Conservation (phyloP, 106 monocot species). For the Dendrobium officinale region DNA sequence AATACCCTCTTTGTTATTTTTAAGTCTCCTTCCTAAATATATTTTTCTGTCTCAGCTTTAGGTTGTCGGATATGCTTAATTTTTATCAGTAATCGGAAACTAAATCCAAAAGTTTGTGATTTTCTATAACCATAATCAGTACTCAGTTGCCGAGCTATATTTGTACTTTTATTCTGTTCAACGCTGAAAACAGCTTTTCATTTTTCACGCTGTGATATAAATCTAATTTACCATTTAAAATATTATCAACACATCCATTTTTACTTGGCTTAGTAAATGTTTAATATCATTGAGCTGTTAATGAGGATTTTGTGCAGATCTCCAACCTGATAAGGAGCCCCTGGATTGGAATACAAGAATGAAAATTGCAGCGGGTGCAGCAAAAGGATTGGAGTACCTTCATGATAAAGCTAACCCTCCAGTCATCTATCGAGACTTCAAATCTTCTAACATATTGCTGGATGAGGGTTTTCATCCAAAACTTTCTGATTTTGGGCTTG, state of each 20-base stretch:
- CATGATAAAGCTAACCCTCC: conserved; percentile 70
- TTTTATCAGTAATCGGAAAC: neutral
- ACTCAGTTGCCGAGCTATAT: neutral
- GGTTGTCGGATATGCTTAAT: neutral
- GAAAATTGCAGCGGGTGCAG: conserved; percentile 81
- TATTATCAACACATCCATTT: neutral
- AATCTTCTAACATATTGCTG: conserved; percentile 66
- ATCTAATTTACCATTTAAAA: neutral
- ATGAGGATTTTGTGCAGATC: conserved; percentile 28
- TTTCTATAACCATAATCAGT: neutral
- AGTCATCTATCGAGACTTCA: conserved; percentile 73
- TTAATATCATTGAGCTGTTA: neutral
- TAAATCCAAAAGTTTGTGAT: neutral
- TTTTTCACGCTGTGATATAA: neutral
- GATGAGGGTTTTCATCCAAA: conserved; percentile 62
- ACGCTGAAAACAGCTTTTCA: neutral
- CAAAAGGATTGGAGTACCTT: conserved; percentile 70
- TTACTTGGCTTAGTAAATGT: neutral
- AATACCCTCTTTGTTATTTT: neutral
- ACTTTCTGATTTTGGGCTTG: conserved; percentile 81
- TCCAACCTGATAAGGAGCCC: conserved; percentile 55
- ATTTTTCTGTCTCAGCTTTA: neutral
- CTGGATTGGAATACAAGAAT: conserved; percentile 75
- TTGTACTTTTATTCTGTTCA: neutral
- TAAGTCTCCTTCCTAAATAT: neutral